Base-by-base conservation (phyloP, 2,329 filamentous ascomycete genomes). In the Geosmithia morbida region DNA sequence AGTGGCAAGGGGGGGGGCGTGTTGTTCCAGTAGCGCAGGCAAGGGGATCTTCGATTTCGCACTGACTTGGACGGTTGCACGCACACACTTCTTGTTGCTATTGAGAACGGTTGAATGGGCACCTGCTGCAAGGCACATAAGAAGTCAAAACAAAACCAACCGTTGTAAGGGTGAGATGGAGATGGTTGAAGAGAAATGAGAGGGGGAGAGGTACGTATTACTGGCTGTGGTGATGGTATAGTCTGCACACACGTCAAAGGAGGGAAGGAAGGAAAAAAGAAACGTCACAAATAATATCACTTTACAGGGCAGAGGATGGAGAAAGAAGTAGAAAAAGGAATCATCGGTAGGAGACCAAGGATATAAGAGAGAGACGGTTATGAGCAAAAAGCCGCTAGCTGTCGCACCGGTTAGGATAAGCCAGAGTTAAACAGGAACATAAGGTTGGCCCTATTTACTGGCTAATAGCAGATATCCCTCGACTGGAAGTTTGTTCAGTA, bases 21-120 rank as follows among this genome's bases (percentile, higher is more conserved):
- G n/a, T 43, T n/a, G 41, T 45, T 41, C 37, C 20, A 20, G 18
- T 40, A 22, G 44, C 29, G 22, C 29, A 33, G 20, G 45, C 39
- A 46, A 46, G 45, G 33, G 37, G 45, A 46, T 46, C 45, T 46
- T 46, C 45, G 56, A 58, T 58, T 55, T 58, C 53, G 56, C 55
- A 59, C 56, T 55, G 49, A 54, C 54, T 55, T 50, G 41, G 20
- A 19, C 17, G 30, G 43, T 30, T 30, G 55, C 50, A 58, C 58
- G 58, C 56, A 57, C 56, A 60, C 58, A 55, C 53, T 3, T 13
- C 3, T 16, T 37, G 33, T 3, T 11, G 6, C 11, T 37, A 11
- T 6, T 46, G 16, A n/a, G 29, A 44, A 45, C 33, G 44, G 55
- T 50, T 56, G 56, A 57, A 56, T 57, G 56, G 56, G 51, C 53